Evolutionary conservation across 2,329 filamentous ascomycete species (phyloP).

Genomic region (Scopulariopsis brevicaulis): DNA sequence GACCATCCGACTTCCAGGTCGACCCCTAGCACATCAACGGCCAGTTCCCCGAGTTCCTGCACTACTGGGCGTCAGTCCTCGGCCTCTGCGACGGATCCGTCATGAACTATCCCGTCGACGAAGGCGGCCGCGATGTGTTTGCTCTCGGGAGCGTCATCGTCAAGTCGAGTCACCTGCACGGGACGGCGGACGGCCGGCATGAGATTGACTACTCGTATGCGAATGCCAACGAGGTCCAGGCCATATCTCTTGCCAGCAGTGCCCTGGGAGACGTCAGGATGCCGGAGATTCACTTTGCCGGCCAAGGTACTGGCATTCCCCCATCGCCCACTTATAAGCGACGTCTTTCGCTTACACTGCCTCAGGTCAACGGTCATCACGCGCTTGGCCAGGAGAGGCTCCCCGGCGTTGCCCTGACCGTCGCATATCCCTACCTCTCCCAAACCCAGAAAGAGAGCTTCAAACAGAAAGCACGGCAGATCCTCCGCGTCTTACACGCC

Average conservation of each 20-base stretch:
- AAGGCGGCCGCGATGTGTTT: slow-evolving; percentile 26
- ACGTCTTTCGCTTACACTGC: neutral
- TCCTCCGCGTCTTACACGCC: slow-evolving; percentile 16
- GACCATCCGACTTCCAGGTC: slow-evolving; percentile 8
- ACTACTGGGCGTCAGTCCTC: slow-evolving; percentile 20
- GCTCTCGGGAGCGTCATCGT: slow-evolving; percentile 25
- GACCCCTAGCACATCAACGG: slow-evolving; percentile 14
- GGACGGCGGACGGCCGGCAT: neutral
- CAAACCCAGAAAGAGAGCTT: slow-evolving; percentile 17
- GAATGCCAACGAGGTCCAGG: slow-evolving; percentile 26
- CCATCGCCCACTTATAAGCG: neutral
- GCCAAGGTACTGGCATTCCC: slow-evolving; percentile 17
- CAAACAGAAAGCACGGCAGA: slow-evolving; percentile 20
- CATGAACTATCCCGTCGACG: slow-evolving; percentile 19
- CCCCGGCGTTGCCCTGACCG: slow-evolving; percentile 20
- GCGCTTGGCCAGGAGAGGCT: slow-evolving; percentile 26
- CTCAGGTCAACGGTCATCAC: slow-evolving; percentile 20
- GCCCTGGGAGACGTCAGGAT: slow-evolving; percentile 17
- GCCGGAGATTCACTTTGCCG: slow-evolving; percentile 24
- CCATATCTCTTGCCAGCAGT: slow-evolving; percentile 17
- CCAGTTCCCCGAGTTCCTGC: slow-evolving; percentile 11
- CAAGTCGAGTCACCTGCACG: slow-evolving; percentile 23
- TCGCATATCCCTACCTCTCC: slow-evolving; percentile 24
- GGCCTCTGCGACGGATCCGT: slow-evolving; percentile 15
- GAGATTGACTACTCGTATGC: slow-evolving; percentile 23